Base-by-base conservation (phyloP, 2,329 filamentous ascomycete species). In the Trichoderma koningiopsis region DNA sequence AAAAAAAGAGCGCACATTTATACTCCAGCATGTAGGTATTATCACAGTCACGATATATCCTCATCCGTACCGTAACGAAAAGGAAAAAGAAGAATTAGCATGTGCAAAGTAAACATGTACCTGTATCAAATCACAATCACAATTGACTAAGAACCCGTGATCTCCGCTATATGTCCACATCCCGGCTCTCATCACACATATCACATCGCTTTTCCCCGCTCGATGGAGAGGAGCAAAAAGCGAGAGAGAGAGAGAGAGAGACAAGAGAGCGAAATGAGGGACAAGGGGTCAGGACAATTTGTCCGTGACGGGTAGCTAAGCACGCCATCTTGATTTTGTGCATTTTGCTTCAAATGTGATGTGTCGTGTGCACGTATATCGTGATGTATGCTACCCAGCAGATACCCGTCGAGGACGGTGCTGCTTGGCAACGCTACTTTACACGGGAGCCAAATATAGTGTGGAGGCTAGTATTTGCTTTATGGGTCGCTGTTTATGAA, bases 121-220 rank as follows among this genome's bases (percentile, higher is more conserved):
- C 40, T 43, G n/a, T 43, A 43, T 43, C 19, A n/a, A 47, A 49
- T 49, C 62, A 65, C 62, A 65, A 43, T 57, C 52, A 65, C 49
- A 65, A 11, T 56, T 43, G 31, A 56, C 62, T 31, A 67, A 59
- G n/a, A 67, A 58, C 64, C 64, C 64, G 64, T 67, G 64, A 67
- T 67, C 64, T 58, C 64, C 40, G 40, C 52, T 49, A 55, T 43
- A 67, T 67, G 64, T 33, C 64, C 55, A 49, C 55, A 67, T 67
- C 64, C 64, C 37, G 22, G 64, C 64, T 37, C 64, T 14, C 27
- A 52, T 67, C 64, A 67, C 64, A 67, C 43, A 35, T 52, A 37
- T 67, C 64, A 67, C 64, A 59, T 58, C 64, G 49, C 53, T 55
- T 37, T 40, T 13, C 55, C 27, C 40, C 40, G 27, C 37, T 19